Evolutionary conservation across 352 stramenopile genomes (phyloP), one percentile per base, ranked within the genome.

Genomic region (Globisporangium viniferum): DNA sequence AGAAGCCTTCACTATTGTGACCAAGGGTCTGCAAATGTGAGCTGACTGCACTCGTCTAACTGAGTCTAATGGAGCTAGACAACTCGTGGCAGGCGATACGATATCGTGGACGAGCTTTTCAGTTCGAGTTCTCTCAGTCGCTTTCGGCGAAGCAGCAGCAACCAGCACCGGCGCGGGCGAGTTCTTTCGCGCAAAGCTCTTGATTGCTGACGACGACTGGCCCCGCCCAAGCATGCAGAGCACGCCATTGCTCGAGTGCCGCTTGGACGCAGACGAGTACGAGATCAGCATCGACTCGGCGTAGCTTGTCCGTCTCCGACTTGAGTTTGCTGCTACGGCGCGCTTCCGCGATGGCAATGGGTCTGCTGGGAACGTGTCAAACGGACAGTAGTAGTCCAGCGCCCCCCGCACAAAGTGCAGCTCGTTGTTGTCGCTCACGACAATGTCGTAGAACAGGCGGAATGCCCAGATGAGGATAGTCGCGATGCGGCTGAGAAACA

Each of bases 371-470:
- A 86, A 79, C 29, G 75, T 81, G 15, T 86, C 76, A 27, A 81
- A 73, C 15, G 76, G 74, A 14, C 68, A 77, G 39, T 75, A 77
- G 53, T 86, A 86, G 49, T 86, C 78, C 29, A 86, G 56, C 18
- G 62, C 68, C 0, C 78, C 78, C 10, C 76, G 72, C 54, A 86
- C 74, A 18, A 73, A 75, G 39, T 69, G 73, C 9, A 84, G 66
- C 57, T 86, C 56, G 73, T 84, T 46, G 80, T 81, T 73, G 1
- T 61, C 36, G 44, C 70, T 67, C 44, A 15, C 59, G 2, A 66
- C 70, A 27, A 81, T 54, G 18, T 77, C 72, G 67, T 70, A 82
- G n/a, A 73, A 64, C 22, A 84, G 57, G 2, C 74, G 69, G 10
- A 71, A 66, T 51, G 66, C 75, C 78, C 76, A 86, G 3, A 82